Evolutionary conservation across 352 stramenopile genomes (phyloP), one percentile per base, ranked within the genome.

Genomic region (Saprolegnia diclina): DNA sequence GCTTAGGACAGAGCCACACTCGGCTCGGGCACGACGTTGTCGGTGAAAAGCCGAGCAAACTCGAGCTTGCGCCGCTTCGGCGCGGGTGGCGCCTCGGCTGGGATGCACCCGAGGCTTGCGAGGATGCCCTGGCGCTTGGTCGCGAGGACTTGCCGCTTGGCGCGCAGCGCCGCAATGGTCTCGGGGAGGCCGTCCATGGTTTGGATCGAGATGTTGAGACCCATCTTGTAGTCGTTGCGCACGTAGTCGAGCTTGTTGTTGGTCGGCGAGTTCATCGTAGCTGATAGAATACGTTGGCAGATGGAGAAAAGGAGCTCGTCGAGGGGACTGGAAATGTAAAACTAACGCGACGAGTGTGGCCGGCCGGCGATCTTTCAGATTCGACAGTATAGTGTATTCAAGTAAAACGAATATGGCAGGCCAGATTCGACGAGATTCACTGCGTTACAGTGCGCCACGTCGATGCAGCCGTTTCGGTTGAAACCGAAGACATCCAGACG

Each of bases 1-100:
- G 29, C 29, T 35, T 35, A 35, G 29, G 29, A 35, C 29, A 35
- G 5, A 5, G 29, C 29, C 5, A 5, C 29, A 35, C 10, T 45
- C 24, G 54, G 54, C 26, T 26, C 18, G 21, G 54, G 54, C 21
- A 62, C 54, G n/a, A 62, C 54, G 54, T 62, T 62, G 54, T 62
- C 29, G 11, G 54, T 38, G 35, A 62, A 62, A 24, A 62, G 54
- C 7, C 54, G 54, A 19, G 54, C 22, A 35, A 62, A 62, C 54
- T 62, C 54, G 18, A 48, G 13, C 42, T 48, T 48, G 42, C 42
- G 42, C 3, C 42, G 11, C 42, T 48, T 48, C 18, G 42, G 42
- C 42, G 7, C 42, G 18, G 42, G 42, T 10, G 18, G 13, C 13
- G 18, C 42, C 11, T 48, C 42, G 42, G 42, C 13, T n/a, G 11